phyloP scores from a whole-genome alignment of 2,329 filamentous ascomycete genomes.

The Ascocoryne sarcoides region DNA sequence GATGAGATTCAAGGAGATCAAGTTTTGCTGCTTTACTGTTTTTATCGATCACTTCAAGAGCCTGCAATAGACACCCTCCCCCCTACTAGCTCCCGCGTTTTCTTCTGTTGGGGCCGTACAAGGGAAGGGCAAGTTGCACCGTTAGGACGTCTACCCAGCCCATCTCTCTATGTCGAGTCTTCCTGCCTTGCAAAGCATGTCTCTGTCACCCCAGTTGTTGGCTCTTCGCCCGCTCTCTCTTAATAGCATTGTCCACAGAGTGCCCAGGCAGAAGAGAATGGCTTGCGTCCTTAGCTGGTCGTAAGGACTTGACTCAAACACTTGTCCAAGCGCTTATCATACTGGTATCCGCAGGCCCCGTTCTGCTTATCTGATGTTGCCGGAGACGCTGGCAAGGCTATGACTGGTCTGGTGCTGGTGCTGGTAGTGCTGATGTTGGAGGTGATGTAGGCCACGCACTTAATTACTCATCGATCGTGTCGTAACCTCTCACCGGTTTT shows the following conservation, averaged over 20 bases:
- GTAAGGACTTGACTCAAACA: too few relatives aligned
- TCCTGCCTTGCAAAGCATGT: background rate
- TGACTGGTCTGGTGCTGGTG: too few relatives aligned
- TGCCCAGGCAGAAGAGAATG: background rate
- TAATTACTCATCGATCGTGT: background rate
- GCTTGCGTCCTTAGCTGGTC: too few relatives aligned
- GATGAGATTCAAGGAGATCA: too few relatives aligned
- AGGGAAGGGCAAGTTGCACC: too few relatives aligned
- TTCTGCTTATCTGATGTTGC: conserved; percentile 7
- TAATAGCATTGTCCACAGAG: background rate
- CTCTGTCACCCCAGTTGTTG: background rate
- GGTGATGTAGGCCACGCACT: background rate
- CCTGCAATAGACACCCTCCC: too few relatives aligned
- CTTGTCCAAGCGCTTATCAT: conserved; percentile 6
- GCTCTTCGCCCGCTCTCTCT: background rate
- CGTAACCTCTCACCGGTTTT: background rate
- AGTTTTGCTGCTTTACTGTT: too few relatives aligned
- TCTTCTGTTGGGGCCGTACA: too few relatives aligned
- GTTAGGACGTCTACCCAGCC: background rate
- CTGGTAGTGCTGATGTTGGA: too few relatives aligned
- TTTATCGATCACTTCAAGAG: too few relatives aligned
- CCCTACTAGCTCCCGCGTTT: too few relatives aligned
- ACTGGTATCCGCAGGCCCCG: background rate
- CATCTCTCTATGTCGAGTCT: background rate
- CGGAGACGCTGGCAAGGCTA: background rate